Evolutionary conservation across 2,329 filamentous ascomycete species (phyloP).

Genomic region (Ophiostoma quercus): DNA sequence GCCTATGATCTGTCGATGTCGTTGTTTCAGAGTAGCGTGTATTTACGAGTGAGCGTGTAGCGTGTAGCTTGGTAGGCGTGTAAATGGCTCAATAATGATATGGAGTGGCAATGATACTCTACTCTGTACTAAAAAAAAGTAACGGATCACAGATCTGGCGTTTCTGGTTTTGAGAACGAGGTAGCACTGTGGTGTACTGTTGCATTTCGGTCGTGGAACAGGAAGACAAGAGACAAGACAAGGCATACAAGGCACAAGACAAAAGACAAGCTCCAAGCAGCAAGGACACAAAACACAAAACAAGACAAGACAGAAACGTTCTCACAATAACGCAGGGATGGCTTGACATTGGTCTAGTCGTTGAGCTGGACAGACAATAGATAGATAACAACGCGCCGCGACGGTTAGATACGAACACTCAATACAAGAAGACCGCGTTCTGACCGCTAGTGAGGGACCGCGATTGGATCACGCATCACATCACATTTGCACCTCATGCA

Average conservation of each 20-base stretch:
- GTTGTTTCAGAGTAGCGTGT: conserved; percentile 1
- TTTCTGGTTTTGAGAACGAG: neutral
- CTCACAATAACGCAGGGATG: conserved; percentile 6
- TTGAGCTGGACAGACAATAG: neutral
- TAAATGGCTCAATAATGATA: neutral
- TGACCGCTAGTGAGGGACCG: conserved; percentile 7
- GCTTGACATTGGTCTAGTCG: neutral
- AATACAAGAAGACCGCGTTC: neutral
- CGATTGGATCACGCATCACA: conserved; percentile 1
- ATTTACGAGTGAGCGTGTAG: neutral
- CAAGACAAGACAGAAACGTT: neutral
- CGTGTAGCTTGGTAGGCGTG: neutral
- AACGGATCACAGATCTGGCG: neutral
- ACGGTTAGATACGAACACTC: neutral
- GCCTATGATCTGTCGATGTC: neutral
- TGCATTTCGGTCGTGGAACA: conserved; percentile 7
- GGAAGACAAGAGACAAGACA: neutral
- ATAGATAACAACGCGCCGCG: neutral
- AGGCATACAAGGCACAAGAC: neutral
- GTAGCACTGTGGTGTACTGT: neutral
- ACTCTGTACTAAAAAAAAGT: neutral
- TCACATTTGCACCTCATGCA: conserved; percentile 7
- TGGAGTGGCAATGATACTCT: no score
- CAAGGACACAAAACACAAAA: neutral
- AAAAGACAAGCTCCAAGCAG: neutral